phyloP scores from a whole-genome alignment of 129 eudicot genomes.

The Helianthus tuberosus region DNA sequence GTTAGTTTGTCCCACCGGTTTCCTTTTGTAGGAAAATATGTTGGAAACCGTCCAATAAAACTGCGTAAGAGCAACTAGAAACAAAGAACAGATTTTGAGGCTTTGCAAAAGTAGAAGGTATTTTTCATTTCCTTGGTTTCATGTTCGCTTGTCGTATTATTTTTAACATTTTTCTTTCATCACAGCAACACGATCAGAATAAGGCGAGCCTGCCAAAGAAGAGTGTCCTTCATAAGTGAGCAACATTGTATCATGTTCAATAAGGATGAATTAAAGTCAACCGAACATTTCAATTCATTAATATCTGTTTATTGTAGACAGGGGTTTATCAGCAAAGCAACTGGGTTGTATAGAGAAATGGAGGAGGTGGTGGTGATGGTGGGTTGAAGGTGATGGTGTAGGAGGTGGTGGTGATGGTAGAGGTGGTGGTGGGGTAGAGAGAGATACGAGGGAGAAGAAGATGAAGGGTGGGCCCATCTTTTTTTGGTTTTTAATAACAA shows the following conservation, averaged over 20 bases:
- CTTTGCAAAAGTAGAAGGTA: constrained; percentile 77
- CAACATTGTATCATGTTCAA: background rate
- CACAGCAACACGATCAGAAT: constrained; percentile 55
- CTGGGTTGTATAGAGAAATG: constrained; percentile 69
- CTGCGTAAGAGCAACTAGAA: constrained; percentile 93
- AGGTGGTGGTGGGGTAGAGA: too few species aligned
- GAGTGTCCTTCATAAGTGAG: constrained; percentile 79
- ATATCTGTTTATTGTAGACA: constrained; percentile 86
- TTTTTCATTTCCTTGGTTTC: background rate
- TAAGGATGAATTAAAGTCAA: constrained; percentile 52
- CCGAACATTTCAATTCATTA: constrained; percentile 79
- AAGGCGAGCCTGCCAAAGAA: constrained; percentile 59
- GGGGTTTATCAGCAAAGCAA: constrained; percentile 72
- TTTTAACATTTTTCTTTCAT: background rate
- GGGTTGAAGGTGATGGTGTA: too few species aligned
- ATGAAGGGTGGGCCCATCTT: too few species aligned
- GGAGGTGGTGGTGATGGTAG: too few species aligned
- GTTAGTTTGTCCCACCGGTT: background rate
- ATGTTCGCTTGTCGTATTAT: too few species aligned
- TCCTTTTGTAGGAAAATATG: constrained; percentile 65
- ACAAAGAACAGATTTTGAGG: constrained; percentile 80
- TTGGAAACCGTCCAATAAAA: constrained; percentile 89
- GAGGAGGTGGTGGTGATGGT: constrained; percentile 22
- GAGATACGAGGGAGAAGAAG: too few species aligned
- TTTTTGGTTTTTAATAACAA: too few species aligned